Conservation (phyloP, 176 grass and related monocot species). For the Chrysopogon serrulatus region DNA sequence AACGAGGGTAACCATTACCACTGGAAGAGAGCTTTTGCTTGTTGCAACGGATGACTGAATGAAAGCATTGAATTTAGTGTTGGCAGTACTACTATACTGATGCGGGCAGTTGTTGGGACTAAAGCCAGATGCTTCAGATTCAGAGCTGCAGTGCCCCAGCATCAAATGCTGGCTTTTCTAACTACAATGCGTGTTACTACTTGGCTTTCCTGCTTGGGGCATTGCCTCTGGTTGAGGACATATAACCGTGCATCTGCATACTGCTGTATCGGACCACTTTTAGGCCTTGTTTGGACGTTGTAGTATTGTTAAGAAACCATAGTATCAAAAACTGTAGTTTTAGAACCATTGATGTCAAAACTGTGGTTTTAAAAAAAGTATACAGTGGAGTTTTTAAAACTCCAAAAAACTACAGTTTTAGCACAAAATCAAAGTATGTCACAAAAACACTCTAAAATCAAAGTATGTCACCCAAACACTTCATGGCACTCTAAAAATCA, state of each 20-base stretch:
- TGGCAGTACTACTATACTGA: neutral
- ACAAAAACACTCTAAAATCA: too few species aligned
- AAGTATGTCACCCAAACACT: too few species aligned
- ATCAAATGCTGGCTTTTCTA: neutral
- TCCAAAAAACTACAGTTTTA: too few species aligned
- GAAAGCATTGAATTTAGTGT: neutral
- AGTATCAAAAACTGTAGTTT: too few species aligned
- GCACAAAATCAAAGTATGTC: too few species aligned
- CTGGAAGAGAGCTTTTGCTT: slow-evolving; percentile 7
- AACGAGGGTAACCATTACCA: slow-evolving; percentile 9
- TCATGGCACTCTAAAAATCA: too few species aligned
- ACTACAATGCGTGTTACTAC: neutral
- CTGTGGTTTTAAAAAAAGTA: too few species aligned
- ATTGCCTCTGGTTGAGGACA: slow-evolving; percentile 14
- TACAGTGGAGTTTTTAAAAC: too few species aligned
- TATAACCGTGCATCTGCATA: neutral
- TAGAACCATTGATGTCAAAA: too few species aligned
- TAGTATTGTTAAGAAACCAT: too few species aligned
- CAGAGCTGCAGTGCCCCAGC: neutral
- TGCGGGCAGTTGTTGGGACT: neutral
- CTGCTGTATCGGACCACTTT: neutral
- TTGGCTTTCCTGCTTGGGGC: neutral
- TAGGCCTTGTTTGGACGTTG: too few species aligned
- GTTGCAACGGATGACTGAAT: neutral
- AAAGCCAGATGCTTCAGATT: neutral